phyloP scores from a whole-genome alignment of 805 yeast species.

The Sungouiozyma intestinalis region DNA sequence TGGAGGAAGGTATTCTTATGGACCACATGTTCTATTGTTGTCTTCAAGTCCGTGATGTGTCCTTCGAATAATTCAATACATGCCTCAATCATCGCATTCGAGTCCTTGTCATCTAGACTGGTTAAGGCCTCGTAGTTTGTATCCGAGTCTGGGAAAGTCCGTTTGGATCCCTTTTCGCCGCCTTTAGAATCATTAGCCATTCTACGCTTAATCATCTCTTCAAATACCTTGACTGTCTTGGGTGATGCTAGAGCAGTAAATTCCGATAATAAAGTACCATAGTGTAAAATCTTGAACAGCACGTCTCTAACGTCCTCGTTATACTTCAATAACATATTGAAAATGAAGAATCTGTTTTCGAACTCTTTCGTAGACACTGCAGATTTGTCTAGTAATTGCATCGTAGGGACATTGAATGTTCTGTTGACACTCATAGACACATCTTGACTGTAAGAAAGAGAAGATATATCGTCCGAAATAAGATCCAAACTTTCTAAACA shows the following conservation, averaged over 20 bases:
- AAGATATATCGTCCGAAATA: slow-evolving; percentile 15
- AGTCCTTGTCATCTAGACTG: neutral
- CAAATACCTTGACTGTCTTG: slow-evolving; percentile 40
- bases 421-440: slow-evolving; percentile 1
- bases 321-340: slow-evolving; percentile 71
- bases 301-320: slow-evolving; percentile 56
- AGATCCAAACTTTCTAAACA: slow-evolving; percentile 12
- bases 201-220: slow-evolving; percentile 35
- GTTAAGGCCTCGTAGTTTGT: slow-evolving; percentile 1
- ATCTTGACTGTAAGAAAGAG: slow-evolving; percentile 5
- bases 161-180: neutral
- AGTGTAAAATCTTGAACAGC: slow-evolving; percentile 47
- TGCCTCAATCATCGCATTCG: slow-evolving; percentile 3
- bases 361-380: slow-evolving; percentile 4
- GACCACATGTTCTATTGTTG: slow-evolving; percentile 29
- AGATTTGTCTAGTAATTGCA: slow-evolving; percentile 16
- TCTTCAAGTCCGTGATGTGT: slow-evolving; percentile 35
- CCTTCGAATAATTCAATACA: slow-evolving; percentile 35
- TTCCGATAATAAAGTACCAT: slow-evolving; percentile 36
- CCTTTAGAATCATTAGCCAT: slow-evolving; percentile 5
- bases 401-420: slow-evolving; percentile 3
- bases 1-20: slow-evolving; percentile 53
- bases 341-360: slow-evolving; percentile 59
- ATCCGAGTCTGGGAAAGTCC: neutral
- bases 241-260: slow-evolving; percentile 35